Base-by-base conservation (phyloP, 1,139 yeast species). In the Hansenula lynferdii region DNA sequence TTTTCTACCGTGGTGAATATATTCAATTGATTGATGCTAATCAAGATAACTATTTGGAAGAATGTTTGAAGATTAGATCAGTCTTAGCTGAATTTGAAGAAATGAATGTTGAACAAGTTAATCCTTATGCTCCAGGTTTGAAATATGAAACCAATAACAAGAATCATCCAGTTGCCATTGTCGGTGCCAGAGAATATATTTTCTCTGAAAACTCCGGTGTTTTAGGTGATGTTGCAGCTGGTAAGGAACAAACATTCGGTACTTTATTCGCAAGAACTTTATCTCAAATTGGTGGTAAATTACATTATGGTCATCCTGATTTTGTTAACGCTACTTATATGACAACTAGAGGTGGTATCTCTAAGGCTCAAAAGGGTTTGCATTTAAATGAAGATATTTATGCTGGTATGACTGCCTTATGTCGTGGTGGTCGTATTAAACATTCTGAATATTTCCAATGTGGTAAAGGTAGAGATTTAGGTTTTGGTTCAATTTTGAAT, bases 401-500 rank as follows among this genome's bases (percentile, higher is more conserved):
- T 57, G 97, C 97, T 48, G 98, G 98, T 83, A 92, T 92, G 97
- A 89, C 77, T 60, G 98, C 97, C 35, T 60, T 92, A 67, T 75
- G 87, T 63, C 87, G 98, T 71, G 98, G 98, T 74, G 98, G 98
- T 62, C 84, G 97, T 70, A 92, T 92, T 58, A 92, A 92, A 77
- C 98, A 92, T 64, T 92, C 97, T 75, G 98, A 92, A 66, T 92
- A 90, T 71, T 92, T 86, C 70, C 98, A 92, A 70, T 92, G 98
- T 80, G 98, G 98, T 84, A 92, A 92, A 70, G 98, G 98, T 70
- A 89, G 98, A 81, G 98, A 92, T 82, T 80, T 92, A 72, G 98
- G 98, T 70, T 92, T 92, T 67, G 97, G 97, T 48, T 90, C 98
- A 30, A 89, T 92, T 76, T 79, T 92, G 74, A 92, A 92, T 70